phyloP scores from a whole-genome alignment of 352 stramenopile species.

The Globisporangium iwayamae region DNA sequence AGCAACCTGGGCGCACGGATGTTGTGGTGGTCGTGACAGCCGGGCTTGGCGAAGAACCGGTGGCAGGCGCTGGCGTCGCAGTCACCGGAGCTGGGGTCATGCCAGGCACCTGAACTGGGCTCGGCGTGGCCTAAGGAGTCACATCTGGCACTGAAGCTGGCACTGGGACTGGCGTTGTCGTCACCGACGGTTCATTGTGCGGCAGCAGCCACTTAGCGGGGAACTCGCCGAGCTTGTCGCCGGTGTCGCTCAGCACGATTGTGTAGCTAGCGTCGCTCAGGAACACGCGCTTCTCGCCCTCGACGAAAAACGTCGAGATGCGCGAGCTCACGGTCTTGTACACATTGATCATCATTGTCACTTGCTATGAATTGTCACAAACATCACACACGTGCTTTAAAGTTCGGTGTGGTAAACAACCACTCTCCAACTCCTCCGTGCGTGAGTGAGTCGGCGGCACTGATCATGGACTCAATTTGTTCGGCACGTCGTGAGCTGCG shows the following conservation, averaged over 20 bases:
- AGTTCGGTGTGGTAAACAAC: too few relatives aligned
- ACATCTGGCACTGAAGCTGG: neutral
- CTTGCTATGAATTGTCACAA: too few relatives aligned
- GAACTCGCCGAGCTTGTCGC: conserved; percentile 6
- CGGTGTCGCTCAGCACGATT: conserved; percentile 3
- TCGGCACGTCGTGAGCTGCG: too few relatives aligned
- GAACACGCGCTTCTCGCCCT: conserved; percentile 30
- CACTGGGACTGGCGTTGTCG: neutral
- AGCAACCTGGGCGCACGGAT: conserved; percentile 1
- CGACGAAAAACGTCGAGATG: conserved; percentile 30
- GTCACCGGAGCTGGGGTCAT: neutral
- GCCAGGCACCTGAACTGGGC: neutral
- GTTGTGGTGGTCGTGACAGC: neutral
- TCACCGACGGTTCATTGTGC: neutral
- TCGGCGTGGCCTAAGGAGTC: neutral
- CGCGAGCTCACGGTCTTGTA: conserved; percentile 24
- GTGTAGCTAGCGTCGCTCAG: conserved; percentile 11
- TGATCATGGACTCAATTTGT: too few relatives aligned
- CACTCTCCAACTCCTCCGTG: too few relatives aligned
- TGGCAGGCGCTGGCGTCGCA: neutral
- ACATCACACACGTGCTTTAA: too few relatives aligned
- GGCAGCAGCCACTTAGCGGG: conserved; percentile 5
- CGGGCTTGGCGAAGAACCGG: neutral
- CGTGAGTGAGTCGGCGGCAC: too few relatives aligned
- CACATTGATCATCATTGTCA: conserved; percentile 21